Conservation (phyloP, 2,329 filamentous ascomycete genomes). For the Chlorencoelia australis region DNA sequence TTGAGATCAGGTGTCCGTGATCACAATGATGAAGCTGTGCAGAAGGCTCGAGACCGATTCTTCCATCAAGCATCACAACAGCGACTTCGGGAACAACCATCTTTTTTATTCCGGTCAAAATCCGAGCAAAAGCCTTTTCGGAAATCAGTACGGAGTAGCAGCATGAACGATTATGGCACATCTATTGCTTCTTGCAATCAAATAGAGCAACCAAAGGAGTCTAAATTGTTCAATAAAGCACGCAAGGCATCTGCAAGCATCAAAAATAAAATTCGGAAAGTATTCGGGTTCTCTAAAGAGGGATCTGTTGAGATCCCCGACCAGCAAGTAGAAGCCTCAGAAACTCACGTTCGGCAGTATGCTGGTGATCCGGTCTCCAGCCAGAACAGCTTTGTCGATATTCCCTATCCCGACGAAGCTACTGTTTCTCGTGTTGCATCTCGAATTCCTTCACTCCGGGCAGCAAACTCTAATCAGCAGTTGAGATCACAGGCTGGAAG, state of each 20-base stretch:
- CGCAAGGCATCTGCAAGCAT: slow-evolving; percentile 53
- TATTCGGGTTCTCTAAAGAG: slow-evolving; percentile 38
- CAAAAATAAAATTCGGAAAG: slow-evolving; percentile 48
- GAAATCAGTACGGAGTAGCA: slow-evolving; percentile 40
- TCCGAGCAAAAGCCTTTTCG: slow-evolving; percentile 30
- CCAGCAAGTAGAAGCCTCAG: slow-evolving; percentile 41
- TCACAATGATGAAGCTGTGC: slow-evolving; percentile 29
- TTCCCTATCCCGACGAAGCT: slow-evolving; percentile 31
- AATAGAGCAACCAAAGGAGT: slow-evolving; percentile 20
- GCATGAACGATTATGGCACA: slow-evolving; percentile 29
- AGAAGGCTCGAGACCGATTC: slow-evolving; percentile 30
- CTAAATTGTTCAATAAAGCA: slow-evolving; percentile 39
- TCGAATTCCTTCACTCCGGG: slow-evolving; percentile 40
- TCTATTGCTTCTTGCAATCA: slow-evolving; percentile 22
- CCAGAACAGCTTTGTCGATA: slow-evolving; percentile 26
- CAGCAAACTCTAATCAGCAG: slow-evolving; percentile 35
- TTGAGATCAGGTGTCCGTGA: slow-evolving; percentile 12
- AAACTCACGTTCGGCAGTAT: slow-evolving; percentile 22
- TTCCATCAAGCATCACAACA: slow-evolving; percentile 29
- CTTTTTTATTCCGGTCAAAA: slow-evolving; percentile 35
- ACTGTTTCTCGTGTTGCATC: slow-evolving; percentile 40
- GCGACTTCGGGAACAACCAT: slow-evolving; percentile 33
- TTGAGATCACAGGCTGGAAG: slow-evolving; percentile 45
- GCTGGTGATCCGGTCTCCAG: slow-evolving; percentile 18
- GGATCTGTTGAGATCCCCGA: slow-evolving; percentile 32